Evolutionary conservation across 2,329 filamentous ascomycete genomes (phyloP).

Genomic region (Fusarium subtropicale): DNA sequence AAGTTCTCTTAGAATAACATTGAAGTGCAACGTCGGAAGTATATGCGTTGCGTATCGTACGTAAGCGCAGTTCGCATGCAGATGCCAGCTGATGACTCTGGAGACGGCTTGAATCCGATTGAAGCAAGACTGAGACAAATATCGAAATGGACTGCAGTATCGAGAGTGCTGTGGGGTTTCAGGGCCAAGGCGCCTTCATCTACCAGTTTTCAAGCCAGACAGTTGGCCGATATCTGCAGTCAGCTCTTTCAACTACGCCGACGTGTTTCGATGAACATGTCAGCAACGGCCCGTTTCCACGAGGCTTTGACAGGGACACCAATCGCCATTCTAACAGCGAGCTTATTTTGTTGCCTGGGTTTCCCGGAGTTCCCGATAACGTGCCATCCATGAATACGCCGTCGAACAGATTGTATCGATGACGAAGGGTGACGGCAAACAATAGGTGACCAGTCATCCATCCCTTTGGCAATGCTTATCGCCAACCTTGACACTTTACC

Average conservation of each 20-base stretch:
- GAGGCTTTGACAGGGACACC: not conserved
- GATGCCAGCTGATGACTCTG: not conserved
- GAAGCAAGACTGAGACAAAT: not conserved
- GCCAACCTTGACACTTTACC: not conserved
- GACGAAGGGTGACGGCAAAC: constrained; percentile 12
- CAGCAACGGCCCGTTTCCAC: constrained; percentile 1
- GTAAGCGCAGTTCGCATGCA: not conserved
- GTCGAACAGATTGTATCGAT: not conserved
- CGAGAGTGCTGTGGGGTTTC: not conserved
- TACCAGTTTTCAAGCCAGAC: not conserved
- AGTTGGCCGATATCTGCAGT: not conserved
- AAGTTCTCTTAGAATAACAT: not conserved
- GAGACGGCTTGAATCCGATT: not conserved
- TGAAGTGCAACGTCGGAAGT: not conserved
- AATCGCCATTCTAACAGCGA: not conserved
- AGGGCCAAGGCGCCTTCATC: not conserved
- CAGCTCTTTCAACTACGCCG: not conserved
- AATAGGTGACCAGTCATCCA: constrained; percentile 14
- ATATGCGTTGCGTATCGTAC: not conserved
- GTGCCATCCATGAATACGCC: not conserved
- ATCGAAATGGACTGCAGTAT: not conserved
- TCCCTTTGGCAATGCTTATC: constrained; percentile 14
- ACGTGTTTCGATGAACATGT: not conserved
- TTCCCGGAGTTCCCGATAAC: constrained; percentile 4
- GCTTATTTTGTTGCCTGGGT: constrained; percentile 11